Base-by-base conservation (phyloP, 257 asterid species). In the Pogostemon cablin region DNA sequence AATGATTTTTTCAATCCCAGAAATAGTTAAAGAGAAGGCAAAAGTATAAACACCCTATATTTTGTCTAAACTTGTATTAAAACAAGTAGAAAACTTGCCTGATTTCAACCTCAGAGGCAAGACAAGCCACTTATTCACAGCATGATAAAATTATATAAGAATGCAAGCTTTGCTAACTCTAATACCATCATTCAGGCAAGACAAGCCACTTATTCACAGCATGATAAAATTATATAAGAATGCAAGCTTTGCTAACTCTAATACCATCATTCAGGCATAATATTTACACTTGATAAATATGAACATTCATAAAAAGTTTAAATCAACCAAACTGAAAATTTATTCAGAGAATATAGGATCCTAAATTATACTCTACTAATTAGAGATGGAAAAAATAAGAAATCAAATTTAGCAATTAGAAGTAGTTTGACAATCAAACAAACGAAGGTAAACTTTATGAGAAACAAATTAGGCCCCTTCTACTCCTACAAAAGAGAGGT, bases 241-340 rank as follows among this genome's bases (percentile, higher is more conserved):
- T 37, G 41, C 4, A 73, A 20, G 2, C 3, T 53, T 12, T 17
- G 11, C 12, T 15, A 43, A 25, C 11, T 6, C 3, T 32, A 25
- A 52, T 34, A 8, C 17, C 17, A 15, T 69, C 66, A 69, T 56
- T 48, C 9, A 7, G 58, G 56, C 48, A 72, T 54, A 4, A 12
- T 41, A 54, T 53, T 55, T 44, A 10, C 32, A 25, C 34, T 54
- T 34, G 46, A 6, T 46, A 62, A 35, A 43, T 37, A 35, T 32
- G 65, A 43, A 15, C 8, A 34, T 37, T 15, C 25, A 10, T 53
- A 37, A 2, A 35, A 7, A 4, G 40, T 2, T 38, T 11, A 32
- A 39, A 57, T 15, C 50, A 65, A 12, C 59, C 48, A 73, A 44
- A 55, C 15, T 37, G 57, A 35, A 60, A 9, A 43, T 6, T 44